These are phyloP conservation scores for Zymoseptoria crescenta DNA, from an alignment of 2,329 filamentous ascomycete species.

Conservation along the genomic window DNA sequence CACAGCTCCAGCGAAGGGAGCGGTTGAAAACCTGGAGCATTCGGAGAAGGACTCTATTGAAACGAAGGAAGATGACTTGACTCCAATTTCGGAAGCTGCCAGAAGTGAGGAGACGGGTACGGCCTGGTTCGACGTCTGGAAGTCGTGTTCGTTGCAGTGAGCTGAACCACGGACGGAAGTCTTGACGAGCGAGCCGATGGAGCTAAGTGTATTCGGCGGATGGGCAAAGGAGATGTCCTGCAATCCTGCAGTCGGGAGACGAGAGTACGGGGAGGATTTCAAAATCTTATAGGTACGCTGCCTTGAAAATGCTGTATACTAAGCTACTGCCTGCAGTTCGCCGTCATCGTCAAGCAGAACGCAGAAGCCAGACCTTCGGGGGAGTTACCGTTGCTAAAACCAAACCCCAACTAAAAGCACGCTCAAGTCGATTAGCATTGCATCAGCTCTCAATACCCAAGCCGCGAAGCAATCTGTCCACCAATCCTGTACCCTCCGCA, in stretches of 20 bases:
- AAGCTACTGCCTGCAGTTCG: not conserved
- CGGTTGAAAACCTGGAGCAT: too few species aligned
- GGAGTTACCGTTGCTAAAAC: not conserved
- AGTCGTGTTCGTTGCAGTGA: not conserved
- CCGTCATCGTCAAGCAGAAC: not conserved
- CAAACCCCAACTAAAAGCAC: not conserved
- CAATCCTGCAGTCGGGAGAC: not conserved
- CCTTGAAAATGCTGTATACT: not conserved
- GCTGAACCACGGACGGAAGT: too few species aligned
- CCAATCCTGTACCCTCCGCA: too few species aligned
- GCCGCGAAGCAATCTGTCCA: too few species aligned
- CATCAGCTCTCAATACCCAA: not conserved
- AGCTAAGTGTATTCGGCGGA: too few species aligned
- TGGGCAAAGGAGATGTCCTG: too few species aligned
- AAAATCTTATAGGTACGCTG: not conserved
- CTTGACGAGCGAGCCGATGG: not conserved
- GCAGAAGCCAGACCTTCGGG: not conserved
- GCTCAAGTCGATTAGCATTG: not conserved
- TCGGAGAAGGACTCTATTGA: too few species aligned
- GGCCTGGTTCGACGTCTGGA: not conserved
- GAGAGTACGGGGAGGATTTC: not conserved
- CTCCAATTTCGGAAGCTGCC: too few species aligned
- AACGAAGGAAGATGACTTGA: too few species aligned
- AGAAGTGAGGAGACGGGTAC: not conserved
- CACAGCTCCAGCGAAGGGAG: not conserved